Base-by-base conservation (phyloP, 2,329 filamentous ascomycete genomes). In the Cladorrhinum sp. region DNA sequence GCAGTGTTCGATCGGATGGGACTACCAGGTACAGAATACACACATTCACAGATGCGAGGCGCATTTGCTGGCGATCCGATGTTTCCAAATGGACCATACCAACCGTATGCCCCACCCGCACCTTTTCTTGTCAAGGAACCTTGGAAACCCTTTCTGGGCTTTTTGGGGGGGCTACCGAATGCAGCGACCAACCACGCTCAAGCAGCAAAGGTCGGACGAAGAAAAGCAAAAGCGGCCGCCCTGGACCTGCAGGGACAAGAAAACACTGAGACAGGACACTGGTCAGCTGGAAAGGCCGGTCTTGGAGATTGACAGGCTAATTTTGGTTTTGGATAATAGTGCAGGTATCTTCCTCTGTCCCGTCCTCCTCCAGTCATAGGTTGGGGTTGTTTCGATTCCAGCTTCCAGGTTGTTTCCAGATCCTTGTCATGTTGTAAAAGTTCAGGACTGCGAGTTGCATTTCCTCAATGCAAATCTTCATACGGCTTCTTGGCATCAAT, bases 21-120 rank as follows among this genome's bases (percentile, higher is more conserved):
- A 42, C 18, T 46, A 42, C 36, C 10, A 46, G 42, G 6, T 18
- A 46, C 18, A 46, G 18, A 18, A 46, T 46, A 46, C 39, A 24
- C 20, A 30, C 24, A 55, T 24, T 55, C 39, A 55, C n/a, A 55
- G 53, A 36, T 55, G 30, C 53, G 36, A 55, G 53, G 23, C 53
- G 53, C 39, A 30, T 46, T 42, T 24, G 42, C 42, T 46, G 42
- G 39, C 26, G 54, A 49, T 57, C 54, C 39, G 21, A 57, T 48
- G 39, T 57, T 57, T 49, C 39, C 21, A 57, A n/a, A 57, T 42
- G 6, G 42, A 57, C 18, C 16, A 46, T 16, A n/a, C n/a, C n/a
- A n/a, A n/a, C n/a, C n/a, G n/a, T n/a, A 46, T 46, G 42, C 42
- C 42, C 42, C 42, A 46, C 42, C 7, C 42, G 16, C 42, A 46